Percentiles rank a stretch among this genome's conserved stretches.
phyloP scores from a whole-genome alignment of 192 early-diverging fungal genomes.

The Podila minutissima region DNA sequence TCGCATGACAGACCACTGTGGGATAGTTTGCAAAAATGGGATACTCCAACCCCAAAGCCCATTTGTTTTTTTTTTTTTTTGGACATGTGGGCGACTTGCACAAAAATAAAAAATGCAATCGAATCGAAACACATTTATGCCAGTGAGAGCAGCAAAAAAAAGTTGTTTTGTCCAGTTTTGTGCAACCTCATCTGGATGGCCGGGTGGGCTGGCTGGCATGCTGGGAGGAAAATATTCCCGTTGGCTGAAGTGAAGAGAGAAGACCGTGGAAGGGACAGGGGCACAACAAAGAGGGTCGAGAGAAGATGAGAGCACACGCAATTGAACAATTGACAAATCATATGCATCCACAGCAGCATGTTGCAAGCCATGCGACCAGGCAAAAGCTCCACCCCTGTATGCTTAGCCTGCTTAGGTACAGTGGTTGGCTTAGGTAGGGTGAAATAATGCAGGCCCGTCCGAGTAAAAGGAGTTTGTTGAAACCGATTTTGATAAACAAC shows the following conservation, averaged over 20 bases:
- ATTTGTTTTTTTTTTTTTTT: background rate
- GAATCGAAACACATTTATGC: too few relatives aligned
- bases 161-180: background rate
- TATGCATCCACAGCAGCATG: too few relatives aligned
- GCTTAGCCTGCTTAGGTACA: too few relatives aligned
- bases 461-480: too few relatives aligned
- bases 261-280: background rate
- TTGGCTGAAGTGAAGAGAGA: background rate
- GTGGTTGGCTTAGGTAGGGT: too few relatives aligned
- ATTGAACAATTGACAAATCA: too few relatives aligned
- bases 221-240: background rate
- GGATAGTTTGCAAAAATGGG: background rate
- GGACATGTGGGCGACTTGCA: background rate
- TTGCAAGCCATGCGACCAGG: too few relatives aligned
- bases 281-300: background rate
- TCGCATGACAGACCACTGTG: background rate
- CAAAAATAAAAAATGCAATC: background rate
- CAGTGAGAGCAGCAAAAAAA: background rate
- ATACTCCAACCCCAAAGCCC: background rate
- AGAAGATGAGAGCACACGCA: too few relatives aligned
- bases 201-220: too few relatives aligned
- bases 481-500: too few relatives aligned
- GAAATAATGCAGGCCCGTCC: too few relatives aligned
- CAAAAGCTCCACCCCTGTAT: too few relatives aligned
- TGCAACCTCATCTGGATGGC: background rate